phyloP scores from a whole-genome alignment of 1,139 yeast genomes.

The Hyphopichia khmerensis region DNA sequence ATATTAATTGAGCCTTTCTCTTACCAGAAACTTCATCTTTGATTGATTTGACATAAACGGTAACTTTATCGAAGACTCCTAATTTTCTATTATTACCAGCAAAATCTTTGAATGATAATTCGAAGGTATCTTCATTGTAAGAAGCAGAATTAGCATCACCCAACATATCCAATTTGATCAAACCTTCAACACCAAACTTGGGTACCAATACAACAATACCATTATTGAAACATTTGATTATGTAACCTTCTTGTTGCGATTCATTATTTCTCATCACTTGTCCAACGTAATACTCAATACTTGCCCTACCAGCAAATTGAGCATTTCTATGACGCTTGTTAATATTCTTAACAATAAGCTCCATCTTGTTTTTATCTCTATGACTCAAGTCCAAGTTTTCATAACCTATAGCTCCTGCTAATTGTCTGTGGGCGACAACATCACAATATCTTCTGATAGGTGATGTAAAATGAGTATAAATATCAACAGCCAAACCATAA shows the following conservation, averaged over 20 bases:
- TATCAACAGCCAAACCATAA: conserved; percentile 96
- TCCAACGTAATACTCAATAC: conserved; percentile 96
- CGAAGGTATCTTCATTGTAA: conserved; percentile 77
- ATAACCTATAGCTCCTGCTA: conserved; percentile 95
- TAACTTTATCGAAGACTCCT: conserved; percentile 81
- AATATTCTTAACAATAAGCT: conserved; percentile 81
- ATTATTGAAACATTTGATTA: conserved; percentile 88
- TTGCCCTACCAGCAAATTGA: conserved; percentile 97
- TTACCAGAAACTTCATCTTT: conserved; percentile 89
- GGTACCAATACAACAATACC: conserved; percentile 96
- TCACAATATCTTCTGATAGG: conserved; percentile 99
- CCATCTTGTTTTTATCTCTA: conserved; percentile 90
- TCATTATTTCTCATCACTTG: conserved; percentile 89
- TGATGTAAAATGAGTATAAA: conserved; percentile 97
- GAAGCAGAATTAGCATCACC: conserved; percentile 64
- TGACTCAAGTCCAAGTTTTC: conserved; percentile 81
- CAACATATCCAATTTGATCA: conserved; percentile 77
- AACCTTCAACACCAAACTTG: conserved; percentile 94
- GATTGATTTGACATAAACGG: conserved; percentile 76
- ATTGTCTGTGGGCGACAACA: conserved; percentile 93
- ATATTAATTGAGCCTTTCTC: conserved; percentile 80
- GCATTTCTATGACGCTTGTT: conserved; percentile 96
- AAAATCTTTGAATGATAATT: conserved; percentile 53
- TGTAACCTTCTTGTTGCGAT: conserved; percentile 80
- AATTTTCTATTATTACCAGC: conserved; percentile 48